phyloP scores from a whole-genome alignment of 176 grass and related monocot genomes.

The Aegilops bicornis region DNA sequence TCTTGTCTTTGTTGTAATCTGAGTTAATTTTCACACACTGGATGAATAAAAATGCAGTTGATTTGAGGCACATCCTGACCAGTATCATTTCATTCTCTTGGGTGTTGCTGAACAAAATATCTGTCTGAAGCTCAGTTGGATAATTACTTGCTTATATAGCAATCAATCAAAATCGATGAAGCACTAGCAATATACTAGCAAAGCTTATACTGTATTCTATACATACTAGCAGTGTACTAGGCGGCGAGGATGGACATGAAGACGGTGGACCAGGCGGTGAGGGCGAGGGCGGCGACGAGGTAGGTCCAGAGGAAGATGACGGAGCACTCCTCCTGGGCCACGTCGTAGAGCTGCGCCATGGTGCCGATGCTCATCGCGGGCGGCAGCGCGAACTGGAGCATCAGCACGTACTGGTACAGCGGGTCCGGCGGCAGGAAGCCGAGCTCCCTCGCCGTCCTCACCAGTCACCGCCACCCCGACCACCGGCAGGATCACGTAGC shows the following conservation, averaged over 20 bases:
- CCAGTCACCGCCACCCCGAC: constrained; percentile 38
- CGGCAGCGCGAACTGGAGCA: constrained; percentile 69
- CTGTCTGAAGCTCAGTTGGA: too few relatives aligned
- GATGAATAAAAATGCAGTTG: constrained; percentile 21
- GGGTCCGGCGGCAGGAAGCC: constrained; percentile 62
- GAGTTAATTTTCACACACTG: neutral
- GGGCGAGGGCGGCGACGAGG: constrained; percentile 40
- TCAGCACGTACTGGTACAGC: constrained; percentile 62
- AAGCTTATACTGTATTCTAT: too few relatives aligned
- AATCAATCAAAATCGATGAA: too few relatives aligned
- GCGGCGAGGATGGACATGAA: constrained; percentile 25
- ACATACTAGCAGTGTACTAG: neutral
- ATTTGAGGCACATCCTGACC: neutral
- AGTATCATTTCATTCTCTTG: neutral
- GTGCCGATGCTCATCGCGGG: constrained; percentile 76
- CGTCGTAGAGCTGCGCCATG: constrained; percentile 56
- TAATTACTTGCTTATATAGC: too few relatives aligned
- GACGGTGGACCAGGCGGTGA: constrained; percentile 51
- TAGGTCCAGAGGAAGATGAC: constrained; percentile 64
- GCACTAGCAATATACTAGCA: too few relatives aligned
- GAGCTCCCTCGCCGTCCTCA: constrained; percentile 32
- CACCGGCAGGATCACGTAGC: constrained; percentile 53
- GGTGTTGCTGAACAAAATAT: too few relatives aligned
- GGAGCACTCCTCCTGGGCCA: constrained; percentile 68
- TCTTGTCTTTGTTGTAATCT: neutral